phyloP scores from a whole-genome alignment of 1,284 basidiomycete genomes.

The Ustilago crameri region DNA sequence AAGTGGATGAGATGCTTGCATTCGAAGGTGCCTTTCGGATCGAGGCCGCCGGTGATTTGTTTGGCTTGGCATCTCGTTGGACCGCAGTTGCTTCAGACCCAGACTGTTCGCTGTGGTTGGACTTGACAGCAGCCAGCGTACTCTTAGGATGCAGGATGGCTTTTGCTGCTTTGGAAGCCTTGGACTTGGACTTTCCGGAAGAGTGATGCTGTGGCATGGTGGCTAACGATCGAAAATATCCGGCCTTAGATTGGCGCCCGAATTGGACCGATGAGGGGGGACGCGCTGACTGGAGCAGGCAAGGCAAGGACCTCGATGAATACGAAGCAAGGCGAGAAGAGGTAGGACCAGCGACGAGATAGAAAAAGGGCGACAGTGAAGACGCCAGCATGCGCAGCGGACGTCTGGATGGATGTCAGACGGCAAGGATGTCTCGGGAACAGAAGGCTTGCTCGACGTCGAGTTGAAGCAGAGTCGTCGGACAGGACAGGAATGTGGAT shows the following conservation, averaged over 20 bases:
- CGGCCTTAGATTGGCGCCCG: background rate
- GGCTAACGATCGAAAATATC: background rate
- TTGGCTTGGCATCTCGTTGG: background rate
- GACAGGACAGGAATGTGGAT: background rate
- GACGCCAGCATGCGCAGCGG: conserved; percentile 16
- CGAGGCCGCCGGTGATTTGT: conserved; percentile 14
- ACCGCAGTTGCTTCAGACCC: conserved; percentile 9
- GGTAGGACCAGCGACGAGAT: conserved; percentile 11
- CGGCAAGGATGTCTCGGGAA: background rate
- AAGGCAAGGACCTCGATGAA: no score
- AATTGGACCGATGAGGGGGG: background rate
- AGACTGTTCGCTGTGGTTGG: conserved; percentile 12
- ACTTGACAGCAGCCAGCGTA: conserved; percentile 26
- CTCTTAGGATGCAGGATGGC: conserved; percentile 41
- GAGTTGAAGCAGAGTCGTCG: no score
- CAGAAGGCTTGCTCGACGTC: background rate
- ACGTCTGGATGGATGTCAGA: background rate
- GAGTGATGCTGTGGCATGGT: conserved; percentile 21
- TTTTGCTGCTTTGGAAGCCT: conserved; percentile 40
- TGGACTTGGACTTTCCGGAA: conserved; percentile 19
- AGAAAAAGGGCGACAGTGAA: conserved; percentile 9
- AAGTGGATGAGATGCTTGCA: conserved; percentile 22
- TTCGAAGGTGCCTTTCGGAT: conserved; percentile 24
- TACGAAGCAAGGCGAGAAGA: background rate
- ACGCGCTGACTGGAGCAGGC: background rate